Evolutionary conservation across 257 asterid genomes (phyloP).

Genomic region (Solanum corneliomulleri): DNA sequence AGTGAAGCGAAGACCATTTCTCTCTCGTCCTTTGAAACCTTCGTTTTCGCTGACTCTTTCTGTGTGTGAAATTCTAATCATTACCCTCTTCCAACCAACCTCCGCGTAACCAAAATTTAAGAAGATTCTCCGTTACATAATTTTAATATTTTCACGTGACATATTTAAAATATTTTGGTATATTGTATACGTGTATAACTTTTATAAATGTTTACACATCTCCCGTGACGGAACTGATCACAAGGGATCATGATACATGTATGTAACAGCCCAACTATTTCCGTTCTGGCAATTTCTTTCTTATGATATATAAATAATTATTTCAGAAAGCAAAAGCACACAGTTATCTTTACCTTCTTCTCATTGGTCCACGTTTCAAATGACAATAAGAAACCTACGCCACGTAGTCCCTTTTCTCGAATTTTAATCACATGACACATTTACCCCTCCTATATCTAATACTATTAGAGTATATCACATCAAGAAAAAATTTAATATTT

Average conservation of each 20-base stretch:
- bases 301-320: background rate
- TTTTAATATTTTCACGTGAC: too few species aligned
- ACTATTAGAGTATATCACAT: too few species aligned
- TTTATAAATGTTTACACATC: background rate
- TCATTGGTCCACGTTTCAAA: too few species aligned
- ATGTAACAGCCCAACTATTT: conserved; percentile 3
- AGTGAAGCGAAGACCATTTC: background rate
- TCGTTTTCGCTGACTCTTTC: background rate
- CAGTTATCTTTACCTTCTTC: too few species aligned
- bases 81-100: background rate
- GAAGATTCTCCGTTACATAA: background rate
- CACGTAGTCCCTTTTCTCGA: too few species aligned
- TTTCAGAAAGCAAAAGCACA: too few species aligned
- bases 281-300: background rate
- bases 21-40: background rate
- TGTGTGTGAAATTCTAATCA: background rate
- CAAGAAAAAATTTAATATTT: too few species aligned
- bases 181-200: too few species aligned
- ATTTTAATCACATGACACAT: too few species aligned
- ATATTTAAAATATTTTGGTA: rapidly evolving
- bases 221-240: background rate
- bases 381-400: too few species aligned
- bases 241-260: background rate
- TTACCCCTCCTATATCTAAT: too few species aligned
- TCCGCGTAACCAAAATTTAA: background rate